Base-by-base conservation (phyloP, 2,329 filamentous ascomycete genomes). In the Paraphaeosphaeria sporulosa region DNA sequence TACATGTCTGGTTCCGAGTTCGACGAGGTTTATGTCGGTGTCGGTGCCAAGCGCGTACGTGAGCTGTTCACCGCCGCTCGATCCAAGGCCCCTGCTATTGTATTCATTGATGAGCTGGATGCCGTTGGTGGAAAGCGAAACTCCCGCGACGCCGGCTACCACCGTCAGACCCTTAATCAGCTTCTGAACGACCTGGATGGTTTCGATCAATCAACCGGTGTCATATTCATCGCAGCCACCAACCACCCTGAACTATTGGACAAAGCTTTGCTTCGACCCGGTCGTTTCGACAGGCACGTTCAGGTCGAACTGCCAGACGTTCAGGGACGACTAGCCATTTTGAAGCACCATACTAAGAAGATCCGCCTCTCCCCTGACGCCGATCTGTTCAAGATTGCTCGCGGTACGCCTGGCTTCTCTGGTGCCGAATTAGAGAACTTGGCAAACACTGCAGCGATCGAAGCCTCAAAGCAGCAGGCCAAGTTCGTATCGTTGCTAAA, bases 1-100 rank as follows among this genome's bases (percentile, higher is more conserved):
- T 99, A 97, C 85, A 98, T 99, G 94, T 99, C 95, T 73, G 95
- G 95, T 53, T 96, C 93, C 60, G 95, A 99, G 78, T 99, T 99
- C 75, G 95, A 99, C 73, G 95, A 99, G 79, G 90, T 99, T 55
- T 99, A 97, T 73, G 96, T 99, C 38, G 95, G 95, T 75, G 95
- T 99, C 56, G 93, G 94, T 74, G 93, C 93, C 48, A 97, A 99
- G 84, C 91, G 95, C 73, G 94, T 99, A 51, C 92, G 95, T 60
- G 95, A 97, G 64, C 86, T 97, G n/a, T 96, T 97, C 77, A 81
- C 84, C 48, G 88, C 91, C 58, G 94, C 94, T 65, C 92, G 93
- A 68, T 79, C 84, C 65, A 97, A 98, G 81, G 89, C 93, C 3
- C 94, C 94, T 27, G 87, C 92, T 17, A 99, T 99, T 78, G 90